Evolutionary conservation across 2,329 filamentous ascomycete genomes (phyloP).

Genomic region (Diaporthe citriasiana): DNA sequence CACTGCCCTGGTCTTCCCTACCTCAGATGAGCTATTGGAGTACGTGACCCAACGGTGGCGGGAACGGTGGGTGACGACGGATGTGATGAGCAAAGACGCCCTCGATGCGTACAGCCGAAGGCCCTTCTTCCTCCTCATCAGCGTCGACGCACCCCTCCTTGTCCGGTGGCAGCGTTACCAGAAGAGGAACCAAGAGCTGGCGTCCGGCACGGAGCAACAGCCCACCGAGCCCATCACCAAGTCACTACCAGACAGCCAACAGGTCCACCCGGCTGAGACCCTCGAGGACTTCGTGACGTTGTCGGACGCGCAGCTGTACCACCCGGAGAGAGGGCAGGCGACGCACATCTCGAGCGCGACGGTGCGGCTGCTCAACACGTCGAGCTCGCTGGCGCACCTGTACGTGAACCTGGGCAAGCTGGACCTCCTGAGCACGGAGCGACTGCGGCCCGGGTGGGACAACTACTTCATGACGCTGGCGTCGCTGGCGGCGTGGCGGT

Average conservation of each 20-base stretch:
- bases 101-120: constrained; percentile 83
- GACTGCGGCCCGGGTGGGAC: constrained; percentile 93
- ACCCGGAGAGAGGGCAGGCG: constrained; percentile 73
- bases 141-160: constrained; percentile 89
- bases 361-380: constrained; percentile 88
- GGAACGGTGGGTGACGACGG: constrained; percentile 86
- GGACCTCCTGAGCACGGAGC: constrained; percentile 81
- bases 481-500: constrained; percentile 87
- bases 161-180: constrained; percentile 87
- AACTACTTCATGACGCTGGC: constrained; percentile 99
- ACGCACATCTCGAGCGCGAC: constrained; percentile 85
- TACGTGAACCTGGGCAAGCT: constrained; percentile 80
- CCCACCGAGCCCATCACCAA: not conserved
- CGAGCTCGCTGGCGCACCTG: constrained; percentile 78
- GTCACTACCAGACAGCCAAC: constrained; percentile 21
- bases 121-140: constrained; percentile 94
- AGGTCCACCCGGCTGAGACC: constrained; percentile 49
- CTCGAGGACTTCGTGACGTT: constrained; percentile 70
- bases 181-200: constrained; percentile 40
- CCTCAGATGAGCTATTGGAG: constrained; percentile 79
- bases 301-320: constrained; percentile 84
- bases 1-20: constrained; percentile 65
- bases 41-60: constrained; percentile 90
- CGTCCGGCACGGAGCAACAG: not conserved
- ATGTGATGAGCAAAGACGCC: constrained; percentile 79